Evolutionary conservation across 108 stramenopile species (phyloP), one percentile per base, ranked within the genome.

Genomic region (Cylindrotheca fusiformis): DNA sequence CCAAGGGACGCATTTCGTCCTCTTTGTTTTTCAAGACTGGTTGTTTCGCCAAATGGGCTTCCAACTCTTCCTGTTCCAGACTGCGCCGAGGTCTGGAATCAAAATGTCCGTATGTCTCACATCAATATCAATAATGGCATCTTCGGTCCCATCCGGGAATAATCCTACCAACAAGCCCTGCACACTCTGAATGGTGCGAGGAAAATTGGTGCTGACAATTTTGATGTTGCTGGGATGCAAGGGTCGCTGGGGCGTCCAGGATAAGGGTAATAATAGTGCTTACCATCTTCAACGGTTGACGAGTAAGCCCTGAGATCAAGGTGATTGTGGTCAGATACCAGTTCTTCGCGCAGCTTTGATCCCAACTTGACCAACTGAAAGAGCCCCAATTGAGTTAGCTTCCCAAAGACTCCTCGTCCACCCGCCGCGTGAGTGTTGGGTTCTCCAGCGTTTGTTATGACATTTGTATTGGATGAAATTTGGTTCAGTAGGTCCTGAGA

Each of bases 41-140:
- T 27, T 75, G 76, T n/a, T 48, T 48, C 22, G 80, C 68, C 46
- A 93, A 58, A 51, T 70, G 48, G 20, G 51, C 48, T 56, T 93
- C 91, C 19, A 93, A 53, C 1, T 46, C 69, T 28, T 72, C 68
- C 54, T 93, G 91, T 36, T 82, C 80, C 23, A 54, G 41, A 12
- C 71, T 68, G 30, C 65, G 74, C 6, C 91, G 77, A n/a, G 91
- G 91, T 93, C 91, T 0, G 91, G 91, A 53, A 93, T 89, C 62
- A 89, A 64, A 60, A 65, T 78, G 1, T 10, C 19, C 12, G 90
- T 88, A 41, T 84, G 44, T 41, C 81, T 67, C 2, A 80, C 71
- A 52, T 91, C 85, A 52, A 91, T 88, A 19, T 71, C 55, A n/a
- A n/a, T n/a, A 29, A 87, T 76, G 18, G 22, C 19, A 32, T 72